These are phyloP conservation scores for Bryoerythrophyllum caledonicum DNA, from an alignment of 225 moss, liverwort and hornwort genomes.

Conservation along the genomic window DNA sequence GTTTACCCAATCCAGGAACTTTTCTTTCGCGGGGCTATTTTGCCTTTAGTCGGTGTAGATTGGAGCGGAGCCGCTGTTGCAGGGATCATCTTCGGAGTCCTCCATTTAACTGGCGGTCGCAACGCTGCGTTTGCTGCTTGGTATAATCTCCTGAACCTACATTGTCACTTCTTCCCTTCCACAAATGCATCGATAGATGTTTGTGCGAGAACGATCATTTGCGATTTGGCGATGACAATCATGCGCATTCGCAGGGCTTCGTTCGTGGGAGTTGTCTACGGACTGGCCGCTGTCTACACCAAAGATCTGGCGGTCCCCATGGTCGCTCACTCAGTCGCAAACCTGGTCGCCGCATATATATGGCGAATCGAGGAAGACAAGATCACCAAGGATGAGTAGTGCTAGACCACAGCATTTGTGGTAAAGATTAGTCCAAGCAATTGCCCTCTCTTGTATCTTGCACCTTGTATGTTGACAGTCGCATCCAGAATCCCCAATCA, in stretches of 20 bases:
- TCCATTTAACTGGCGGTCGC: conserved; percentile 69
- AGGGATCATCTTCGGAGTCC: conserved; percentile 60
- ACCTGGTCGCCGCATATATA: conserved; percentile 57
- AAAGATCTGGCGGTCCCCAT: conserved; percentile 70
- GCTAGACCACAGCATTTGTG: conserved; percentile 16
- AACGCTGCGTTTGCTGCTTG: conserved; percentile 79
- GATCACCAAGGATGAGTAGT: conserved; percentile 22
- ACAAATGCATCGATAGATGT: background rate
- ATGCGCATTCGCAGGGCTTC: conserved; percentile 59
- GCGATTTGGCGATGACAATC: background rate
- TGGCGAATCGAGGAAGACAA: conserved; percentile 66
- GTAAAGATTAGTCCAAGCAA: background rate
- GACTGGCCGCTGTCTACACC: conserved; percentile 57
- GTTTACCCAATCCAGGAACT: conserved; percentile 47
- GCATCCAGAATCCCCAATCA: background rate
- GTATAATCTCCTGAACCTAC: conserved; percentile 28
- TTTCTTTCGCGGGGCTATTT: conserved; percentile 71
- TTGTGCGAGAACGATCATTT: background rate
- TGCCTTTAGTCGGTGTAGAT: conserved; percentile 72
- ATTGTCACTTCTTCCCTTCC: background rate
- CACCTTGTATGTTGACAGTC: conserved; percentile 4
- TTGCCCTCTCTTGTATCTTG: background rate
- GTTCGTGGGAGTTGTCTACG: conserved; percentile 74
- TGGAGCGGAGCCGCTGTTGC: conserved; percentile 72
- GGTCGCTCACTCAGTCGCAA: conserved; percentile 70